phyloP scores from a whole-genome alignment of 2,329 filamentous ascomycete species.

The Stagonosporopsis tanaceti region DNA sequence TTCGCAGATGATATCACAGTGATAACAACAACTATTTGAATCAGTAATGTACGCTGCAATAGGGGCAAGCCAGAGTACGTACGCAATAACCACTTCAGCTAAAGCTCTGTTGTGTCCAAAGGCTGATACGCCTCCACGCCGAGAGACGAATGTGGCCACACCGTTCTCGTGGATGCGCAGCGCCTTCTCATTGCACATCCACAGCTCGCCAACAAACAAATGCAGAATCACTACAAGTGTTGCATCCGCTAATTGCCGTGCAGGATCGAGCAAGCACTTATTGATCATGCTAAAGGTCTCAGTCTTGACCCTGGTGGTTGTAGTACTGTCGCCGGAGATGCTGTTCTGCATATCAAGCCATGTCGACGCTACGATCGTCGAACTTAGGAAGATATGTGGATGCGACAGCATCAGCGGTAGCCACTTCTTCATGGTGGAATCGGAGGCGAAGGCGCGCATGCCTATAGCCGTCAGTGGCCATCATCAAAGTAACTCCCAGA shows the following conservation, averaged over 20 bases:
- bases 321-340: slow-evolving; percentile 34
- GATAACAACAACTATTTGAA: slow-evolving; percentile 29
- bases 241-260: slow-evolving; percentile 26
- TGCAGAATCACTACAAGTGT: slow-evolving; percentile 44
- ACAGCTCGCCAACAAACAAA: slow-evolving; percentile 42
- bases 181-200: slow-evolving; percentile 39
- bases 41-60: slow-evolving; percentile 10
- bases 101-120: slow-evolving; percentile 26
- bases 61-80: slow-evolving; percentile 7
- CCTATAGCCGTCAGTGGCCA: slow-evolving; percentile 18
- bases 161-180: slow-evolving; percentile 36
- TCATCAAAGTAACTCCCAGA: neutral
- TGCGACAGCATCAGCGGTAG: slow-evolving; percentile 36
- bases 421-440: slow-evolving; percentile 36
- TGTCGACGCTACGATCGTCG: slow-evolving; percentile 32
- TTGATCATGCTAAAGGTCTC: slow-evolving; percentile 41
- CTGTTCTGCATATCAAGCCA: slow-evolving; percentile 42
- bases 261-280: slow-evolving; percentile 25
- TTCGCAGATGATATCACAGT: slow-evolving; percentile 43
- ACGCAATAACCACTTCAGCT: slow-evolving; percentile 35
- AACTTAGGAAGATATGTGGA: slow-evolving; percentile 38
- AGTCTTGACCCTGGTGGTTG: slow-evolving; percentile 35
- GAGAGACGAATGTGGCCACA: slow-evolving; percentile 33
- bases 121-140: slow-evolving; percentile 32
- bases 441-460: slow-evolving; percentile 33